Conservation (phyloP, 768 basidiomycete species). For the Pilatotrama ljubarskyi region DNA sequence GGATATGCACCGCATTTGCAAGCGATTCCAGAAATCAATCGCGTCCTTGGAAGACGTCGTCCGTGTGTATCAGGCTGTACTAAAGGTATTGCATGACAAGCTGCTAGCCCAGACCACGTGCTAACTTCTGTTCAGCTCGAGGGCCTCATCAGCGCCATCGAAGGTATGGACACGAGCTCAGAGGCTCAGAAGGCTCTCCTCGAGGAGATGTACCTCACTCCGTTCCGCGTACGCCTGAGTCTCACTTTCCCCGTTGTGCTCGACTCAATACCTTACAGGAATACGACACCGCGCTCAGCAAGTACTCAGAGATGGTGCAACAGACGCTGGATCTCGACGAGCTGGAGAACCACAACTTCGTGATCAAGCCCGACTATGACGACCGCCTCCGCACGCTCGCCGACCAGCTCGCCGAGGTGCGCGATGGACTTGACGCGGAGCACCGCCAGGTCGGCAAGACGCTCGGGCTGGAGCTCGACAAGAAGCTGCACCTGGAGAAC, state of each 20-base stretch:
- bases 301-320: constrained; percentile 93
- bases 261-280: constrained; percentile 44
- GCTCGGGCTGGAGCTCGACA: constrained; percentile 81
- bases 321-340: constrained; percentile 91
- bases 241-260: not conserved
- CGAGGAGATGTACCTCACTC: constrained; percentile 62
- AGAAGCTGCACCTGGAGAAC: constrained; percentile 95
- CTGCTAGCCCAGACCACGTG: not conserved
- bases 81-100: constrained; percentile 53
- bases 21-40: constrained; percentile 82
- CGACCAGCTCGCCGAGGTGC: constrained; percentile 61
- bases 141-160: constrained; percentile 67
- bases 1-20: constrained; percentile 88
- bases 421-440: constrained; percentile 82
- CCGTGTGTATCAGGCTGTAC: constrained; percentile 89
- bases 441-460: constrained; percentile 70
- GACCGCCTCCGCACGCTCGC: constrained; percentile 67
- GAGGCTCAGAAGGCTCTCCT: constrained; percentile 56
- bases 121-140: constrained; percentile 53
- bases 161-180: constrained; percentile 46
- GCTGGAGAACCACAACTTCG: constrained; percentile 81
- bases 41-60: constrained; percentile 95
- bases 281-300: constrained; percentile 59
- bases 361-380: constrained; percentile 93
- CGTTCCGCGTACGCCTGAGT: constrained; percentile 51